These are phyloP conservation scores for Kazachstania bromeliacearum DNA, from an alignment of 805 yeast species.

Conservation along the genomic window DNA sequence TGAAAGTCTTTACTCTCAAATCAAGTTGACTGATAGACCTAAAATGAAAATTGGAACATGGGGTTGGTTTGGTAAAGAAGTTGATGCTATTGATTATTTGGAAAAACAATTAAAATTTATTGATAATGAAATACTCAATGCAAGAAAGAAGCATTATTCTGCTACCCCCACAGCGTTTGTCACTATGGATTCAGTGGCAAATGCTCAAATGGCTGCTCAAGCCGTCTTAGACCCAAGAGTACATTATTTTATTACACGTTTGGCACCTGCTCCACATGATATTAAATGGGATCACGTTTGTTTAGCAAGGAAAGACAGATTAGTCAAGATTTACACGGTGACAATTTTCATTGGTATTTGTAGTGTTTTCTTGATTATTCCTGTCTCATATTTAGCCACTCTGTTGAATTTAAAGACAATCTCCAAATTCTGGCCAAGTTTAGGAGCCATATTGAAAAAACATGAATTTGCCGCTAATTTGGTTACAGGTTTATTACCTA, in stretches of 20 bases:
- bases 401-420: constrained; percentile 73
- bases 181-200: constrained; percentile 90
- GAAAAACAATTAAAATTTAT: constrained; percentile 57
- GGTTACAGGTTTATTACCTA: constrained; percentile 84
- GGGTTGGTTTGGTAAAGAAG: constrained; percentile 56
- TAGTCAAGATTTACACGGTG: constrained; percentile 39
- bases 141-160: constrained; percentile 60
- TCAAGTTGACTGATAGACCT: constrained; percentile 45
- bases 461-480: constrained; percentile 67
- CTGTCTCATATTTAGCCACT: constrained; percentile 79
- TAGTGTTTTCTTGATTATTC: constrained; percentile 66
- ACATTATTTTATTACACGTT: constrained; percentile 64
- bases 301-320: constrained; percentile 62
- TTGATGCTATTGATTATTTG: constrained; percentile 75
- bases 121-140: constrained; percentile 58
- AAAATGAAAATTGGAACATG: constrained; percentile 46
- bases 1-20: constrained; percentile 19
- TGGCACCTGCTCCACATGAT: constrained; percentile 96
- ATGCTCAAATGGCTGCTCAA: constrained; percentile 95
- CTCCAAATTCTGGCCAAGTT: constrained; percentile 67
- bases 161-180: constrained; percentile 89
- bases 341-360: constrained; percentile 36
- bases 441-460: constrained; percentile 57
- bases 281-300: constrained; percentile 89
- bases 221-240: constrained; percentile 88